Evolutionary conservation across 768 basidiomycete genomes (phyloP).

Genomic region (Auriscalpium orientale): DNA sequence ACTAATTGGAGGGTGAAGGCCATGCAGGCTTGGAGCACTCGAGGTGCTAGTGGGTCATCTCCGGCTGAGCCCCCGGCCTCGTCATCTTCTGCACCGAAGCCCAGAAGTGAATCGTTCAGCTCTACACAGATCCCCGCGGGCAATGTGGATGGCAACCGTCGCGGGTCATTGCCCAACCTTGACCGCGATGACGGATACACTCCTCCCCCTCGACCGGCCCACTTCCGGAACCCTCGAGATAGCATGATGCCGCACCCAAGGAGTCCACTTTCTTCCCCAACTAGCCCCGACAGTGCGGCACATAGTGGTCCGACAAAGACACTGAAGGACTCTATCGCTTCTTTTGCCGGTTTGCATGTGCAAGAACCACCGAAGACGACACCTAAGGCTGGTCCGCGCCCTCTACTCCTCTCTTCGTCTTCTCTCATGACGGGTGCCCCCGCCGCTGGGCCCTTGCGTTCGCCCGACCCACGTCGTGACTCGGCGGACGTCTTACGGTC

Average conservation of each 20-base stretch:
- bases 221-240: slow-evolving; percentile 51
- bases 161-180: slow-evolving; percentile 34
- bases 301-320: slow-evolving; percentile 31
- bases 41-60: slow-evolving; percentile 9
- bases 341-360: slow-evolving; percentile 28
- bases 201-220: slow-evolving; percentile 50
- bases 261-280: background rate
- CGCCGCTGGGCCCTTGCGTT: slow-evolving; percentile 14
- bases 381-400: slow-evolving; percentile 52
- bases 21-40: slow-evolving; percentile 27
- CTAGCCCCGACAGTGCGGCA: slow-evolving; percentile 8
- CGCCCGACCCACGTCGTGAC: slow-evolving; percentile 6
- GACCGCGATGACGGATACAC: slow-evolving; percentile 33
- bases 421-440: slow-evolving; percentile 17
- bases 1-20: slow-evolving; percentile 71
- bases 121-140: background rate
- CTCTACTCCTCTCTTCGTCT: slow-evolving; percentile 52
- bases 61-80: slow-evolving; percentile 12
- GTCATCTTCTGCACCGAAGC: background rate
- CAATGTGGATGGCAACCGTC: slow-evolving; percentile 19
- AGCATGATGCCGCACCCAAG: slow-evolving; percentile 38
- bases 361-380: slow-evolving; percentile 23
- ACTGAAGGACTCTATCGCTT: slow-evolving; percentile 36
- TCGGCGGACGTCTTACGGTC: background rate
- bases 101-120: background rate